Base-by-base conservation (phyloP, 805 yeast genomes). In the Yarrowia porcina region DNA sequence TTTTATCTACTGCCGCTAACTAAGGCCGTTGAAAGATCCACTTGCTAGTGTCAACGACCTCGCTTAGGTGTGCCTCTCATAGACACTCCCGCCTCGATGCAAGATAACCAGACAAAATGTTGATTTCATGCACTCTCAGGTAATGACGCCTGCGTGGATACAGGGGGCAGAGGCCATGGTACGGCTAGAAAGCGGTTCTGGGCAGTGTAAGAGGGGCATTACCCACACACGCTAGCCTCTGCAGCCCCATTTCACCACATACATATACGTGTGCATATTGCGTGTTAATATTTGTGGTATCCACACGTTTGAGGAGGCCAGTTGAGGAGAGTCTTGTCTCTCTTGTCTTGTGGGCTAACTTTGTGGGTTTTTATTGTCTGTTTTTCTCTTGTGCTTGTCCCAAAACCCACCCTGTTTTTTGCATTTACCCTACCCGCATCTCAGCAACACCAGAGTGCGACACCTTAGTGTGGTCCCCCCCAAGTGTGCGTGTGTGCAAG, bases 371-470 rank as follows among this genome's bases (percentile, higher is more conserved):
- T 20, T 12, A 7, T 13, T 38, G 9, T 13, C 7, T 13, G 15
- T 20, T 21, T 32, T 49, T 23, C 15, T 2, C 17, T 30, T 20
- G 6, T 15, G 9, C 15, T 17, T 6, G 25, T 52, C 25, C 59
- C 59, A 52, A 25, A 9, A 15, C 21, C 21, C 11, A 9, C 10
- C 13, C 13, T 25, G 10, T 15, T 8, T n/a, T 25, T 39, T 17
- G 13, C 7, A 13, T 36, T 52, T 52, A 52, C 59, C 59, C 44
- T 36, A 52, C 59, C 44, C 44, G 42, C 42, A 21, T 52, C 59
- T 25, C 59, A 35, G 44, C 44, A 50, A 50, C 42, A 32, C 41
- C 13, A 11, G 10, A 21, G 28, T n/a, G 21, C n/a, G 3, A 18
- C 35, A 30, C 33, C 13, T 12, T 12, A 28, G 3, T 18, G 41